phyloP scores from a whole-genome alignment of 345 rosid genomes.

The Odontarrhena argentea region DNA sequence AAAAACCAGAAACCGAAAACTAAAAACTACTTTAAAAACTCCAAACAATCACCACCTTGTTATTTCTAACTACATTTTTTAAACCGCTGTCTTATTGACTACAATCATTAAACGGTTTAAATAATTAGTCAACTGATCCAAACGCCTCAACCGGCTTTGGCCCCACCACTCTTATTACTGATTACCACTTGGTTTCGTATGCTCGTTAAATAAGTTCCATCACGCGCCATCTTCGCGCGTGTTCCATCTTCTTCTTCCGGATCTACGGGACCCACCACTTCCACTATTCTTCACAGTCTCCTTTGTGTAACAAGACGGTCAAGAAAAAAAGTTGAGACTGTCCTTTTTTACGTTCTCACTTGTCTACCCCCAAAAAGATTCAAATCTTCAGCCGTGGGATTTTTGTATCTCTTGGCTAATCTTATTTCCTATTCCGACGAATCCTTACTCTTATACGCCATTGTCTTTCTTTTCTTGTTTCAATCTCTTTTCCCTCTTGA shows the following conservation, averaged over 20 bases:
- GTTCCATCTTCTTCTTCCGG: not conserved
- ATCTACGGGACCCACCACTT: constrained; percentile 33
- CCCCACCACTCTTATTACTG: constrained; percentile 21
- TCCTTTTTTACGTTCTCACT: not conserved
- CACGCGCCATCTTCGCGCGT: constrained; percentile 37
- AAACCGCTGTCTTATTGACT: too few relatives aligned
- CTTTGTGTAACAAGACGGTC: constrained; percentile 32
- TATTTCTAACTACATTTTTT: too few relatives aligned
- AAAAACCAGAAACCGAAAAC: too few relatives aligned
- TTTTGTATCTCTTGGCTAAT: constrained; percentile 8
- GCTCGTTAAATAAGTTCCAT: not conserved
- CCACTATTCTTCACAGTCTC: constrained; percentile 37
- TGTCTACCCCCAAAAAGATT: constrained; percentile 9
- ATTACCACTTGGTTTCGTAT: not conserved
- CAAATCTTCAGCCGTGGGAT: not conserved
- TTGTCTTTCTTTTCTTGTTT: not conserved
- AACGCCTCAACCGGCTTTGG: constrained; percentile 22
- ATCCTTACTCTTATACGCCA: not conserved
- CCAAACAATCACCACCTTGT: too few relatives aligned
- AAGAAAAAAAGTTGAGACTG: constrained; percentile 30
- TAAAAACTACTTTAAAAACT: too few relatives aligned
- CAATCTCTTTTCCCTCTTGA: not conserved
- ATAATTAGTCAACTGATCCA: not conserved
- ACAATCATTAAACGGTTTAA: too few relatives aligned
- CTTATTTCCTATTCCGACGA: constrained; percentile 2